These are phyloP conservation scores for Zasmidium citrigriseum DNA, from an alignment of 2,329 filamentous ascomycete genomes.

Conservation along the genomic window DNA sequence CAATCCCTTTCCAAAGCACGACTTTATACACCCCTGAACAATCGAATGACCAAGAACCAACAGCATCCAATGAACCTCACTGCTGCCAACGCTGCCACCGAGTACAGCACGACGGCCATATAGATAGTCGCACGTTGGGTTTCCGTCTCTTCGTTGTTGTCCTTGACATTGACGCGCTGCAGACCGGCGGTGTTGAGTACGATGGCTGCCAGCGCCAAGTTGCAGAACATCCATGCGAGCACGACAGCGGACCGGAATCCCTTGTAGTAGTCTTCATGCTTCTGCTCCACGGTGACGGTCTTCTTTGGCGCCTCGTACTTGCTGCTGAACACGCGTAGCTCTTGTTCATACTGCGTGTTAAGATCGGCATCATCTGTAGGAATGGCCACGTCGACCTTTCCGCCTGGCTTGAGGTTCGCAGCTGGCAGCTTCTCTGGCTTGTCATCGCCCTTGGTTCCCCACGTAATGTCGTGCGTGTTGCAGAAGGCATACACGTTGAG, in stretches of 20 bases:
- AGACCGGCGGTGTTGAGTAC: constrained; percentile 64
- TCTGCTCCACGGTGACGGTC: constrained; percentile 63
- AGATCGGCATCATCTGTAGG: constrained; percentile 91
- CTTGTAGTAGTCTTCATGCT: constrained; percentile 97
- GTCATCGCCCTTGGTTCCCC: constrained; percentile 97
- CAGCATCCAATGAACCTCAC: constrained; percentile 86
- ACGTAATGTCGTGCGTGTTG: constrained; percentile 96
- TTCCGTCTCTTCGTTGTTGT: constrained; percentile 41
- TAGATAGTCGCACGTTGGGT: constrained; percentile 72
- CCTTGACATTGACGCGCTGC: constrained; percentile 30
- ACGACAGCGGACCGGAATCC: constrained; percentile 92
- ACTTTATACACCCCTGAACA: constrained; percentile 63
- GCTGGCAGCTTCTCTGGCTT: constrained; percentile 88
- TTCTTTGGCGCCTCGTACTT: constrained; percentile 76
- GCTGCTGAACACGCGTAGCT: constrained; percentile 70
- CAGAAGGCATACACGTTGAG: constrained; percentile 99
- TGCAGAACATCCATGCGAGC: constrained; percentile 93
- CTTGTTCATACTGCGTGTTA: constrained; percentile 90
- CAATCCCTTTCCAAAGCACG: constrained; percentile 1
- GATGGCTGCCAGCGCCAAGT: constrained; percentile 82
- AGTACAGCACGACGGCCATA: constrained; percentile 84
- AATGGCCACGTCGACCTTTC: constrained; percentile 86
- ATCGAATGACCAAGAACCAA: constrained; percentile 88
- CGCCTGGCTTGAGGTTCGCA: constrained; percentile 87
- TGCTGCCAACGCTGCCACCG: constrained; percentile 77